Conservation (phyloP, 768 basidiomycete genomes). For the Amanita exitialis region DNA sequence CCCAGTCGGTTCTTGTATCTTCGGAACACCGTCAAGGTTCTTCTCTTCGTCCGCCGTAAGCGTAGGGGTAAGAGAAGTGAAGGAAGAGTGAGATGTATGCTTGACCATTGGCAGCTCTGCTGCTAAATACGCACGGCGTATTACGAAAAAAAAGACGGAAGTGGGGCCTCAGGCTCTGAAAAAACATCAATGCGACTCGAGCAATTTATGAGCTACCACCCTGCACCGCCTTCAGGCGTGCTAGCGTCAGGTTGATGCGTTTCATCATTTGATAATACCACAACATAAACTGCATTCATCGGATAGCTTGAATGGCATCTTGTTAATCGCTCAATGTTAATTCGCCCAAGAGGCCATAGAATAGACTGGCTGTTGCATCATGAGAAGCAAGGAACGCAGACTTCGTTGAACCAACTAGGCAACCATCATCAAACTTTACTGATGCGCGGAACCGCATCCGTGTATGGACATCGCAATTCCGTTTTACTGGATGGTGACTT, state of each 20-base stretch:
- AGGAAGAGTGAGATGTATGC: constrained; percentile 1
- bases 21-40: not conserved
- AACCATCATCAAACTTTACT: too few relatives aligned
- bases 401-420: too few relatives aligned
- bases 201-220: not conserved
- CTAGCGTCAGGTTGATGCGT: not conserved
- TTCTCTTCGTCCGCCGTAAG: not conserved
- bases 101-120: constrained; percentile 3
- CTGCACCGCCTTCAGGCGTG: not conserved
- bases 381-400: too few relatives aligned
- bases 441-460: too few relatives aligned
- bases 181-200: not conserved
- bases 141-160: not conserved
- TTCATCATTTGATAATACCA: not conserved
- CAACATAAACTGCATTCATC: too few relatives aligned
- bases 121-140: constrained; percentile 1
- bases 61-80: not conserved
- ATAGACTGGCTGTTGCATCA: too few relatives aligned
- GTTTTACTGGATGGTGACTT: too few relatives aligned
- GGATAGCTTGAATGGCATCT: too few relatives aligned
- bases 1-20: not conserved
- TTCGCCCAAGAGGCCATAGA: too few relatives aligned
- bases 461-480: too few relatives aligned
- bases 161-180: constrained; percentile 1
- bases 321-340: too few relatives aligned